phyloP scores from a whole-genome alignment of 306 rosid genomes.

The Erythrophleum fordii region DNA sequence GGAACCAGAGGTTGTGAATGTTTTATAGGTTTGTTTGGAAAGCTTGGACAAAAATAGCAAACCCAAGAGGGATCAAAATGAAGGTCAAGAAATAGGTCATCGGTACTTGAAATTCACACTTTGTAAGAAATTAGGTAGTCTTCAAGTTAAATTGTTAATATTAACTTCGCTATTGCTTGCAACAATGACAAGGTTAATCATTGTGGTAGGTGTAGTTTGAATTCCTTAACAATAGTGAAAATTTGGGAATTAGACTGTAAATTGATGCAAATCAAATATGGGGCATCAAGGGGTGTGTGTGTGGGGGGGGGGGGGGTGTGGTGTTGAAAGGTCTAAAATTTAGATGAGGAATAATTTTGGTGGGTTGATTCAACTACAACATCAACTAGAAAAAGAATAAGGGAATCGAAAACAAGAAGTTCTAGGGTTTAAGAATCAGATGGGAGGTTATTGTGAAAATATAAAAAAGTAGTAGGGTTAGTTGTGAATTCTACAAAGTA shows the following conservation, averaged over 20 bases:
- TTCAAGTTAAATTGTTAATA: slow-evolving; percentile 36
- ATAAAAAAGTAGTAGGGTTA: no score
- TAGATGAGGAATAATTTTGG: neutral
- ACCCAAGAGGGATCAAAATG: slow-evolving; percentile 47
- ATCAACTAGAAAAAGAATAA: neutral
- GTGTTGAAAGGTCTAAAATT: slow-evolving; percentile 36
- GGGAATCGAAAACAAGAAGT: no score
- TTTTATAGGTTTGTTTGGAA: slow-evolving; percentile 41
- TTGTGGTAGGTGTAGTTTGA: slow-evolving; percentile 26
- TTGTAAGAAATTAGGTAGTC: slow-evolving; percentile 39
- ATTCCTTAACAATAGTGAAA: neutral
- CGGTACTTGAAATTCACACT: slow-evolving; percentile 58
- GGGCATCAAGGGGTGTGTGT: no score
- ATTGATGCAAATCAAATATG: neutral
- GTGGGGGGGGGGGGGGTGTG: no score
- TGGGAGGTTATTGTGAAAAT: no score
- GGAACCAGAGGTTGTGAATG: slow-evolving; percentile 48
- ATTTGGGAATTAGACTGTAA: neutral
- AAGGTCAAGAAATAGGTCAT: slow-evolving; percentile 50
- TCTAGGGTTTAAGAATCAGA: no score
- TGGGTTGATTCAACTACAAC: slow-evolving; percentile 37
- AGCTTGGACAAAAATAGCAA: slow-evolving; percentile 41
- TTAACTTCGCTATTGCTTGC: slow-evolving; percentile 13
- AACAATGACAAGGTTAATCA: slow-evolving; percentile 27
- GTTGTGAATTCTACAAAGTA: no score